Percentiles rank a stretch among this genome's conserved stretches.
These are phyloP conservation scores for Carnegiea gigantea DNA, from an alignment of 179 eudicot genomes.

Conservation along the genomic window DNA sequence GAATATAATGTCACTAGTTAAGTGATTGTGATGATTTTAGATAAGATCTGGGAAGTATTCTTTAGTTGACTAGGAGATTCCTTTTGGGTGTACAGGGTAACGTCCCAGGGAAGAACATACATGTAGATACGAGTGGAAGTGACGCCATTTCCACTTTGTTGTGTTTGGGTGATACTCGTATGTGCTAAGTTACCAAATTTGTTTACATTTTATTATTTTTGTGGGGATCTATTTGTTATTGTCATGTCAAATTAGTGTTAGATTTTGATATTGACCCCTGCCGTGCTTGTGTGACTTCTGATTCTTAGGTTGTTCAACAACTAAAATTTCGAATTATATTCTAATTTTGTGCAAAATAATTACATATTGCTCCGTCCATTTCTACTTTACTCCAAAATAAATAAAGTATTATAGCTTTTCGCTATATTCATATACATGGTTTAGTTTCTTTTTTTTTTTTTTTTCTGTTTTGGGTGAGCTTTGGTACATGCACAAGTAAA, in stretches of 20 bases:
- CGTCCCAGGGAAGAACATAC: constrained; percentile 3
- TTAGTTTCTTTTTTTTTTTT: too few relatives aligned
- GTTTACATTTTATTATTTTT: neutral
- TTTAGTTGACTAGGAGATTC: constrained; percentile 25
- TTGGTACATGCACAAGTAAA: too few relatives aligned
- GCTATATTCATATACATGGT: too few relatives aligned
- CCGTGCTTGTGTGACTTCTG: too few relatives aligned
- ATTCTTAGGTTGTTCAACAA: too few relatives aligned
- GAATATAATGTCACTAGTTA: constrained; percentile 13
- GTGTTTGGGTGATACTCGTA: constrained; percentile 4
- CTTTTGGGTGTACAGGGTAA: constrained; percentile 18
- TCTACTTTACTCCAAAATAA: too few relatives aligned
- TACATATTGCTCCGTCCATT: too few relatives aligned
- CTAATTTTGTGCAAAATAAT: too few relatives aligned
- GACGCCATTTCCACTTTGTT: constrained; percentile 12
- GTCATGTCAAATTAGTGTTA: neutral
- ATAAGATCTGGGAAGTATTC: constrained; percentile 20
- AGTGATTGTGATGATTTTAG: constrained; percentile 22
- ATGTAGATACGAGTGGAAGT: constrained; percentile 20
- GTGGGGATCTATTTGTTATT: neutral
- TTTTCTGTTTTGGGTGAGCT: too few relatives aligned
- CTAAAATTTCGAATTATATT: too few relatives aligned
- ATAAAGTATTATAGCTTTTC: too few relatives aligned
- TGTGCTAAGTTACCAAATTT: neutral
- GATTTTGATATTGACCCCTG: too few relatives aligned